Evolutionary conservation across 495 filamentous ascomycete genomes (phyloP), one percentile per base, ranked within the genome.

Genomic region (Aspergillus saccharolyticus): DNA sequence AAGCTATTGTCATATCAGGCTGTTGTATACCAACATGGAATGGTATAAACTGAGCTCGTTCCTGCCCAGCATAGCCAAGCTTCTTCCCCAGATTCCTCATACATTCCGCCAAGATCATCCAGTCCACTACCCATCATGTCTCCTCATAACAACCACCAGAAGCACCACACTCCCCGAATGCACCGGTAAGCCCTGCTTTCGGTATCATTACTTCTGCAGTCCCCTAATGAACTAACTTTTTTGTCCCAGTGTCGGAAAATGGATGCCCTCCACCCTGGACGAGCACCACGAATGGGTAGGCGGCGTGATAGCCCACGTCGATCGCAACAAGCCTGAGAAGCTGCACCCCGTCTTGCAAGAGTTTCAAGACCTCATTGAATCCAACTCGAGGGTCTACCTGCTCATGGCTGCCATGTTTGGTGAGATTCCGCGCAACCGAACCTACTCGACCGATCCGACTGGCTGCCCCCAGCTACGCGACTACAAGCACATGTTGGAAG

Each of bases 401-500:
- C 68, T 78, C 39, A 33, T 73, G 22, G 52, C 62, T 4, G 57
- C 66, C 42, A 89, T 89, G 87, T 89, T 88, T 72, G 71, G 79
- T 20, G 81, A 90, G 68, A 72, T 91, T 39, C 88, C 88, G 0
- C 60, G 63, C 42, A 70, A 71, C 44, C 61, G 63, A 5, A 78
- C 78, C 18, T 89, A 89, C 70, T 59, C 73, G 53, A 75, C 70
- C 1, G 83, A 89, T 57, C 84, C 85, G 0, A 84, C 81, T 3
- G 83, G 83, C 6, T 71, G 72, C 47, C 72, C 69, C 14, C 81
- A 88, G 66, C 83, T 89, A 51, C 77, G 81, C 4, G 79, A 85
- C 62, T 88, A 84, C 56, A 22, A 70, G 4, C 84, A 88, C 63
- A 84, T 90, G 82, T 71, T 90, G 1, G 69, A 72, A 9, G 70